Conservation (phyloP, 2,329 filamentous ascomycete species). For the Fusarium chuoi region DNA sequence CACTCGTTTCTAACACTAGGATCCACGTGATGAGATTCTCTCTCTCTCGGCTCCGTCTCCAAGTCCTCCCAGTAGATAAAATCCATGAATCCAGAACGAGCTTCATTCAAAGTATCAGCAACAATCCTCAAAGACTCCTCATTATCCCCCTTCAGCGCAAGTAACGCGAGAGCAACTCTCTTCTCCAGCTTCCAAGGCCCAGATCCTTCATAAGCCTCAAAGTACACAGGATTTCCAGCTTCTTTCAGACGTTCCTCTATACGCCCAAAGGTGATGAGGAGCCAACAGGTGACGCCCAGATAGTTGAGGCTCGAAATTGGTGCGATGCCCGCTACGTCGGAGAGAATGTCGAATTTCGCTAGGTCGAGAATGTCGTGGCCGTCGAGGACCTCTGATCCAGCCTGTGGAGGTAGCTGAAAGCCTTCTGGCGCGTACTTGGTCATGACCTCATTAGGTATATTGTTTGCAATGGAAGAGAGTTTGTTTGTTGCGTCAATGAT, state of each 20-base stretch:
- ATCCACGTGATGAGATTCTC: not conserved
- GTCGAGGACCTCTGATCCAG: not conserved
- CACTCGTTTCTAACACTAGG: not conserved
- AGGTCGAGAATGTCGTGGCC: constrained; percentile 37
- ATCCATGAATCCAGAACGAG: constrained; percentile 3
- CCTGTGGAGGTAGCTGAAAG: not conserved
- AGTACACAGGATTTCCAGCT: constrained; percentile 34
- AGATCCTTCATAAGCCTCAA: not conserved
- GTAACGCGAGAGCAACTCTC: constrained; percentile 1
- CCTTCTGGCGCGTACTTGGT: not conserved
- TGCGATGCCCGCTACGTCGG: constrained; percentile 4
- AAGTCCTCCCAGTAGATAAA: constrained; percentile 33
- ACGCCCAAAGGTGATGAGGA: constrained; percentile 40
- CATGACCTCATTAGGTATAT: not conserved
- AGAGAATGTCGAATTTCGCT: constrained; percentile 33
- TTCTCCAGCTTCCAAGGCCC: not conserved
- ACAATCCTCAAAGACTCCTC: constrained; percentile 14
- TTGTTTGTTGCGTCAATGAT: not conserved
- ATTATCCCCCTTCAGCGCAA: not conserved
- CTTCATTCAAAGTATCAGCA: not conserved
- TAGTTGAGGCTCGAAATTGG: constrained; percentile 52
- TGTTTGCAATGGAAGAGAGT: not conserved
- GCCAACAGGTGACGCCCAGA: constrained; percentile 37
- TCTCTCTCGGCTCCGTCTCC: not conserved
- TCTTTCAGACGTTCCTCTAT: constrained; percentile 46